These are phyloP conservation scores for Cercospora sp. DNA, from an alignment of 2,329 filamentous ascomycete genomes.

Conservation along the genomic window DNA sequence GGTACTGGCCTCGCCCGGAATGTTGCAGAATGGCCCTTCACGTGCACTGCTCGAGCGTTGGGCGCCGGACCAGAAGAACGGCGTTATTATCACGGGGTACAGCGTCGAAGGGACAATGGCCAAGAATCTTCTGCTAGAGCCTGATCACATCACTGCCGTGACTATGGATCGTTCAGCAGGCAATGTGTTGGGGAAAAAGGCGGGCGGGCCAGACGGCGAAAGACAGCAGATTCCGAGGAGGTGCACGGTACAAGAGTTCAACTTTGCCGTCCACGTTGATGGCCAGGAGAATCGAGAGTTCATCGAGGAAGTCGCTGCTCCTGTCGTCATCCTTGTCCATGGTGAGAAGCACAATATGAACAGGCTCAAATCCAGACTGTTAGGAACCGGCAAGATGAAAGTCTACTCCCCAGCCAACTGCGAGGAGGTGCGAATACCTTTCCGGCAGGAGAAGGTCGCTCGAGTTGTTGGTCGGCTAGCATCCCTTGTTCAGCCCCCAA, in stretches of 20 bases:
- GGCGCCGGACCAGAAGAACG: constrained; percentile 95
- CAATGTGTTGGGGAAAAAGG: constrained; percentile 32
- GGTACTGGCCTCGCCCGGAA: constrained; percentile 96
- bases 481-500: constrained; percentile 67
- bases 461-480: constrained; percentile 95
- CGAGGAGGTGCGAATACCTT: constrained; percentile 91
- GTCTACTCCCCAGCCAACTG: constrained; percentile 93
- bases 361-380: constrained; percentile 87
- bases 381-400: constrained; percentile 88
- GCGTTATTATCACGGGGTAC: constrained; percentile 98
- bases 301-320: constrained; percentile 88
- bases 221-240: constrained; percentile 88
- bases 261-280: constrained; percentile 95
- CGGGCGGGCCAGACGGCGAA: constrained; percentile 62
- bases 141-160: constrained; percentile 89
- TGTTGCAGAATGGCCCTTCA: constrained; percentile 95
- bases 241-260: constrained; percentile 91
- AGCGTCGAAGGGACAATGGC: constrained; percentile 99
- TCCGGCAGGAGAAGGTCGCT: constrained; percentile 90
- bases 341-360: constrained; percentile 99
- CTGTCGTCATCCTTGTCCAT: constrained; percentile 94
- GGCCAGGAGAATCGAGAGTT: constrained; percentile 95
- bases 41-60: constrained; percentile 89
- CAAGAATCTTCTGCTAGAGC: constrained; percentile 90
- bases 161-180: constrained; percentile 59